phyloP scores from a whole-genome alignment of 345 rosid species.

The Barbarea vulgaris region DNA sequence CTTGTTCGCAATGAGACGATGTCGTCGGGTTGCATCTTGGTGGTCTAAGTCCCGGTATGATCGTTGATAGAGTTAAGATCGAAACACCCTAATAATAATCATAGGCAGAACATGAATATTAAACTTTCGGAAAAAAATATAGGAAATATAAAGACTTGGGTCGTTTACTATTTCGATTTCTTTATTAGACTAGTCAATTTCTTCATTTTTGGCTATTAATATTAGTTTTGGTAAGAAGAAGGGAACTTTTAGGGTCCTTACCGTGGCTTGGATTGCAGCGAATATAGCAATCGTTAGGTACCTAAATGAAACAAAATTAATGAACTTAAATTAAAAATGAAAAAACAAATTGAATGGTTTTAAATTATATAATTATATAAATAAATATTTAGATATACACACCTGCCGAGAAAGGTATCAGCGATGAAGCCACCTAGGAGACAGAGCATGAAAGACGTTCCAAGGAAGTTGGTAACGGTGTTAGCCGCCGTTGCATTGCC shows the following conservation, averaged over 20 bases:
- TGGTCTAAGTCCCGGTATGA: conserved; percentile 77
- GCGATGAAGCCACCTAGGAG: conserved; percentile 93
- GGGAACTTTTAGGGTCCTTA: conserved; percentile 34
- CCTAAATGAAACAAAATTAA: conserved; percentile 45
- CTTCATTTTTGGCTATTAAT: conserved; percentile 23
- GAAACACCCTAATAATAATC: conserved; percentile 67
- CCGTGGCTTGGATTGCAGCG: conserved; percentile 80
- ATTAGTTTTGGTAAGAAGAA: conserved; percentile 20
- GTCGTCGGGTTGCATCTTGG: conserved; percentile 57
- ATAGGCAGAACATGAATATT: conserved; percentile 7
- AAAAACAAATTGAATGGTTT: background rate
- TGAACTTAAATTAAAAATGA: background rate
- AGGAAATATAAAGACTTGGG: conserved; percentile 9
- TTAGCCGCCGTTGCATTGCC: conserved; percentile 88
- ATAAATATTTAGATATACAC: conserved; percentile 5
- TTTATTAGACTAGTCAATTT: conserved; percentile 19
- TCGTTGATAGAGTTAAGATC: conserved; percentile 77
- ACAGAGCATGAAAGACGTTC: conserved; percentile 96
- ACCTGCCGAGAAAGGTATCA: conserved; percentile 98
- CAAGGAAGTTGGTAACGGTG: conserved; percentile 87
- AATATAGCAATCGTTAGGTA: conserved; percentile 86
- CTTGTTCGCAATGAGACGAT: conserved; percentile 56
- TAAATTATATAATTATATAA: background rate
- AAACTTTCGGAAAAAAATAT: background rate
- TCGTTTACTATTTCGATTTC: conserved; percentile 9